phyloP scores from a whole-genome alignment of 2,329 filamentous ascomycete genomes.

The Fusarium albosuccineum region DNA sequence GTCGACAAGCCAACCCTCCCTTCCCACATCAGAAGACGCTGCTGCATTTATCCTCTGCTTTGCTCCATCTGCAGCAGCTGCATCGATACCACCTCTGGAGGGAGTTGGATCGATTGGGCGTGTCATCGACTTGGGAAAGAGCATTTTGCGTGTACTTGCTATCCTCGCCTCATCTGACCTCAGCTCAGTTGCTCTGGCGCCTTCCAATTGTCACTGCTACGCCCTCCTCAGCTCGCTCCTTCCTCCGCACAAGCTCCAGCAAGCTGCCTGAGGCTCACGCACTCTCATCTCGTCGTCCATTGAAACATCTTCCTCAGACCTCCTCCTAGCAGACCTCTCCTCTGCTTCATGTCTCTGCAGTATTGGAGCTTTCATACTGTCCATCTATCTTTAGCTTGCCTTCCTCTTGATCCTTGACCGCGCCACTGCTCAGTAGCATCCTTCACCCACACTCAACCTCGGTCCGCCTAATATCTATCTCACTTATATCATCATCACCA shows the following conservation, averaged over 20 bases:
- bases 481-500: not conserved
- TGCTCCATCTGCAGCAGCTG: conserved; percentile 12
- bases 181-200: conserved; percentile 24
- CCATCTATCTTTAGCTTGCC: conserved; percentile 25
- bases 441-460: conserved; percentile 13
- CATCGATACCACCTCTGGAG: conserved; percentile 5
- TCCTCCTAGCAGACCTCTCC: not conserved
- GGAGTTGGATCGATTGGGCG: conserved; percentile 3
- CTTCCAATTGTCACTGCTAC: conserved; percentile 6
- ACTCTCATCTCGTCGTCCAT: conserved; percentile 25
- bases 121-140: conserved; percentile 23
- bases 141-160: conserved; percentile 9
- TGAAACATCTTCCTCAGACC: conserved; percentile 16
- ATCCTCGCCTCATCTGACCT: conserved; percentile 25
- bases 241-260: conserved; percentile 16
- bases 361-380: conserved; percentile 40
- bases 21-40: conserved; percentile 5
- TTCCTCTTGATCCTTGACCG: conserved; percentile 23
- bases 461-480: conserved; percentile 1
- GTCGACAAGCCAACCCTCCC: conserved; percentile 1
- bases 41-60: conserved; percentile 4
- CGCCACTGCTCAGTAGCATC: conserved; percentile 32
- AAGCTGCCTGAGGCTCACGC: conserved; percentile 28
- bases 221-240: conserved; percentile 24
- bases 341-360: conserved; percentile 45